phyloP scores from a whole-genome alignment of 257 asterid species.

The Petunia axillaris region DNA sequence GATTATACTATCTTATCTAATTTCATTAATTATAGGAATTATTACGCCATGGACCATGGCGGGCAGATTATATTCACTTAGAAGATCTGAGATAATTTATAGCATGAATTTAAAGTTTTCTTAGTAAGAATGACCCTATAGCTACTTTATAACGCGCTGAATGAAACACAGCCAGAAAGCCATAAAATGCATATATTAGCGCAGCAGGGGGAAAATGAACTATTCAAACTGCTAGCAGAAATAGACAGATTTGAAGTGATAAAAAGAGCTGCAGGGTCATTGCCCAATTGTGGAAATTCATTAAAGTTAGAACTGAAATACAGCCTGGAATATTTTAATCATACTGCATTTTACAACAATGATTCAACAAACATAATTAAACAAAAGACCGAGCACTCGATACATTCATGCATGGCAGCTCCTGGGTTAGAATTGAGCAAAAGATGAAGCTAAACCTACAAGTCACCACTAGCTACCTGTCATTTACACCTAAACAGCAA shows the following conservation, averaged over 20 bases:
- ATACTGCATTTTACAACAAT: slow-evolving; percentile 7
- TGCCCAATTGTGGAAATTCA: neutral
- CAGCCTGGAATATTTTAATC: neutral
- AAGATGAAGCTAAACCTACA: slow-evolving; percentile 13
- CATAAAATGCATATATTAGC: neutral
- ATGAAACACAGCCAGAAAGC: no score
- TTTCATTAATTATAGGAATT: no score
- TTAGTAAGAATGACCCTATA: no score
- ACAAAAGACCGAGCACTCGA: neutral
- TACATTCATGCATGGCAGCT: neutral
- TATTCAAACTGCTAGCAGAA: neutral
- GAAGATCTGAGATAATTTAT: no score
- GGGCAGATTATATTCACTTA: no score
- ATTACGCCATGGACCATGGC: no score
- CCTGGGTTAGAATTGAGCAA: neutral
- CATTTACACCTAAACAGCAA: slow-evolving; percentile 16
- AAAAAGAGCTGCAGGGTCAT: neutral
- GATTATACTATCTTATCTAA: no score
- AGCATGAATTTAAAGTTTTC: no score
- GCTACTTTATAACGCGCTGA: no score
- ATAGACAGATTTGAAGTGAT: neutral
- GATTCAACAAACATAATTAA: neutral
- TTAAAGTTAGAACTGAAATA: neutral
- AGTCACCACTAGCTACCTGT: neutral
- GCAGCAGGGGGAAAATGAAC: no score